Base-by-base conservation (phyloP, 106 monocot genomes). In the Allium fistulosum region DNA sequence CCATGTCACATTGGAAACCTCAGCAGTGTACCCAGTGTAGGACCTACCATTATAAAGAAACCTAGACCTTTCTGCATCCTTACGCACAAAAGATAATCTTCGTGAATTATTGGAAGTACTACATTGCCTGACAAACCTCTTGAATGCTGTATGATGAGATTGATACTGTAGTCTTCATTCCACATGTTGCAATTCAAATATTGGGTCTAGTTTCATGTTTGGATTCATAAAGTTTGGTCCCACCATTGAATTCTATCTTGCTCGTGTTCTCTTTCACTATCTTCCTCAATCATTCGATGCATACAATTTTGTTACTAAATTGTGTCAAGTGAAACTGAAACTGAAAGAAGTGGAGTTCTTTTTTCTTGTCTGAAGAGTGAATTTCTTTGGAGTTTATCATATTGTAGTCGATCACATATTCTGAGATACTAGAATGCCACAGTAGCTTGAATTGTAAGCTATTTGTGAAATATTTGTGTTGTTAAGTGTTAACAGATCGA, bases 131-230 rank as follows among this genome's bases (percentile, higher is more conserved):
- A 7, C 68, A 68, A 68, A 37, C 37, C 47, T 56, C 37, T 26
- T 68, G 68, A 68, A 68, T 57, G 68, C 53, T 37, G 1, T 57
- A 57, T 68, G 68, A 68, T 68, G 55, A 68, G 56, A 68, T 56
- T 53, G 37, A 45, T 37, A n/a, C 9, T 28, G 52, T 26, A 57
- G 7, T 0, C 45, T 9, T 57, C 53, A 56, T 11, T 66, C 52
- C 66, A 50, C 46, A 47, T 51, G 1, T 11, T 26, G 4, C 51
- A 26, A 51, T 51, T 66, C 66, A 51, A 66, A 66, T 51, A 66
- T 37, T 26, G 51, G 51, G 18, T 52, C 12, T 26, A 18, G 51
- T 65, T 49, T 18, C 17, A 49, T 64, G 46, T 45, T 49, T n/a
- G 26, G 46, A 47, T 37, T 46, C 12, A 12, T 3, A 10, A 46